Base-by-base conservation (phyloP, 768 basidiomycete species). In the Grammothele lineata region DNA sequence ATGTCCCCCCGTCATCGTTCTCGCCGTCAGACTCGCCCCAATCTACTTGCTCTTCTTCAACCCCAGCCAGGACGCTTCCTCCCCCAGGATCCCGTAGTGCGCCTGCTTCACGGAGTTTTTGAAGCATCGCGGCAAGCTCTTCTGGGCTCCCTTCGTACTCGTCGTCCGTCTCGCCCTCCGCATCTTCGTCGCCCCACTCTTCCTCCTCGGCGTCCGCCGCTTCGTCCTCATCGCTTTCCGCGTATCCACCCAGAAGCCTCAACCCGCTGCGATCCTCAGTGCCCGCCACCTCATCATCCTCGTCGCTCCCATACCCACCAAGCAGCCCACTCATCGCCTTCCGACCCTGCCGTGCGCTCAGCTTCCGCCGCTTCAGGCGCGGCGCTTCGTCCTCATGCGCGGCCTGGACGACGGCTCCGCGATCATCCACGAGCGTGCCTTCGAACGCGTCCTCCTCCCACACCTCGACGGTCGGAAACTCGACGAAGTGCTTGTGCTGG, bases 381-480 rank as follows among this genome's bases (percentile, higher is more conserved):
- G 65, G 67, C 50, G 73, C 67, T 12, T 63, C 65, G 30, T 66
- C 59, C 4, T 37, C 7, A 7, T 14, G 2, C 55, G 32, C 62
- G 45, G 61, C 58, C 33, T 57, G 55, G 23, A 70, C 69, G 27
- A 77, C 57, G 4, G 66, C 53, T 2, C 82, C 82, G 38, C 71
- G 62, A 35, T 71, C 70, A 47, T 85, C 76, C 14, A 86, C 69
- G n/a, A 89, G 57, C 8, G 69, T 69, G 6, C 80, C 84, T 7
- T 63, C 65, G 63, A 90, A 92, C 24, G 81, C 66, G 17, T 62
- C 69, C 19, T 67, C 76, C 38, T 84, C 78, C 72, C 83, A 84
- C 5, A 94, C 64, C 45, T 92, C 85, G 37, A 95, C 79, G 1
- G 82, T 83, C 6, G 92, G 92, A 58, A 79, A 95, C 63, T 95